A percentile compares a stretch with the other conserved stretches of the same genome.
phyloP scores from a whole-genome alignment of 176 grass and related monocot genomes.

The Lolium multiflorum region DNA sequence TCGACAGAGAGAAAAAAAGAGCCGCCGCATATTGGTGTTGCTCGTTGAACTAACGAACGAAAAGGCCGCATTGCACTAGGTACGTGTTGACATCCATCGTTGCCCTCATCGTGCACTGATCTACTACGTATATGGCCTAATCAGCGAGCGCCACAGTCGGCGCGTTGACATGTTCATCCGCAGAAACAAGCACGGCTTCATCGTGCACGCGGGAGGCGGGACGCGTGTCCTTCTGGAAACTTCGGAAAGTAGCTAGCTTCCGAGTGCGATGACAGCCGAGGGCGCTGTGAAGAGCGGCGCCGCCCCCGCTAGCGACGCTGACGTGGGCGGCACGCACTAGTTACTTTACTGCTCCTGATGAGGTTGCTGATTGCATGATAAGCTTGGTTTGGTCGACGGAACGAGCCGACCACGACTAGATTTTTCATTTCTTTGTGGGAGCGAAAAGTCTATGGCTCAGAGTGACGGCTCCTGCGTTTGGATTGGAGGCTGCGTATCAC shows the following conservation, averaged over 20 bases:
- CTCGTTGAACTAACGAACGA: too few species aligned
- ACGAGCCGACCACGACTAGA: constrained; percentile 32
- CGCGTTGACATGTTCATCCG: too few species aligned
- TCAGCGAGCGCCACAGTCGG: too few species aligned
- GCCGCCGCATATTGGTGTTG: too few species aligned
- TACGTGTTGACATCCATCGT: too few species aligned
- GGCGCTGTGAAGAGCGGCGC: neutral
- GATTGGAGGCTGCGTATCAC: too few species aligned
- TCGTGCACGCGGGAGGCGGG: neutral
- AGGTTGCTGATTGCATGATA: neutral
- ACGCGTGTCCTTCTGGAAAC: constrained; percentile 14
- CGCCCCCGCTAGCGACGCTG: neutral
- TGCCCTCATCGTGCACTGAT: too few species aligned
- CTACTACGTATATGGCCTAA: too few species aligned
- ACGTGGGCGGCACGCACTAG: neutral
- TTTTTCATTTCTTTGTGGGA: neutral
- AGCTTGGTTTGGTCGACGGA: constrained; percentile 9
- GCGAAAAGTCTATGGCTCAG: neutral
- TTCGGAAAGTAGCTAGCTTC: neutral
- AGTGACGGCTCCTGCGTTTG: neutral
- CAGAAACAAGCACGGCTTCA: too few species aligned
- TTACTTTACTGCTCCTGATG: neutral
- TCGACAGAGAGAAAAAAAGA: too few species aligned
- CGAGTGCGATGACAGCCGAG: neutral
- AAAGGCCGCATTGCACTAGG: too few species aligned